Conservation (phyloP, 208 protist species). For the Crithidia thermophila region DNA sequence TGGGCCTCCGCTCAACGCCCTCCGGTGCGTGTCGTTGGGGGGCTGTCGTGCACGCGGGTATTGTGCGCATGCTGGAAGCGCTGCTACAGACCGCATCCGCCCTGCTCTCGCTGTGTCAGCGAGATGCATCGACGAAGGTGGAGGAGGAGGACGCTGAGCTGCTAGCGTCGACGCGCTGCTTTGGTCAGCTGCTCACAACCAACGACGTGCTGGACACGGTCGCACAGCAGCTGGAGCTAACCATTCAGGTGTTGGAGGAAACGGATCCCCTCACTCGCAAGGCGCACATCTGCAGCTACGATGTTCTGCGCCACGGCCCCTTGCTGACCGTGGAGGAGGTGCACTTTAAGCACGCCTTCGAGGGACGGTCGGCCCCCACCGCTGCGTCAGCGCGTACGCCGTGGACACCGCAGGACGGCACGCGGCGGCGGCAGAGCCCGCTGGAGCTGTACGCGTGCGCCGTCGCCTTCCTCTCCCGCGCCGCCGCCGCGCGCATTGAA, state of each 20-base stretch:
- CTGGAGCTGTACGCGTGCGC: slow-evolving; percentile 15
- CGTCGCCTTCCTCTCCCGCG: slow-evolving; percentile 1
- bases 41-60: background rate
- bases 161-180: background rate
- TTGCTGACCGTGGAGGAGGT: background rate
- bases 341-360: background rate
- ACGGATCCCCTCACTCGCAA: background rate
- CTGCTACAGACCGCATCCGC: slow-evolving; percentile 6
- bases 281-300: slow-evolving; percentile 7
- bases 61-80: slow-evolving; percentile 4
- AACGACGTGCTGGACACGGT: slow-evolving; percentile 2
- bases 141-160: background rate
- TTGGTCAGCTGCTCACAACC: background rate
- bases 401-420: slow-evolving; percentile 5
- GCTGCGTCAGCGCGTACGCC: too few relatives aligned
- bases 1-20: background rate
- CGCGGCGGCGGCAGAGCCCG: slow-evolving; percentile 12
- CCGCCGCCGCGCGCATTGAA: background rate
- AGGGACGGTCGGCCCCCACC: background rate
- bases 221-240: slow-evolving; percentile 6
- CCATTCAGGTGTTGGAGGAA: slow-evolving; percentile 17
- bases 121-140: background rate
- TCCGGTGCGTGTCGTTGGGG: slow-evolving; percentile 2
- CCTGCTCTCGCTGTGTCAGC: background rate
- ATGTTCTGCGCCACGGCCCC: slow-evolving; percentile 20